Percentiles rank a stretch among this genome's conserved stretches.
These are phyloP conservation scores for Eucalyptus victrix DNA, from an alignment of 345 rosid genomes.

Conservation along the genomic window DNA sequence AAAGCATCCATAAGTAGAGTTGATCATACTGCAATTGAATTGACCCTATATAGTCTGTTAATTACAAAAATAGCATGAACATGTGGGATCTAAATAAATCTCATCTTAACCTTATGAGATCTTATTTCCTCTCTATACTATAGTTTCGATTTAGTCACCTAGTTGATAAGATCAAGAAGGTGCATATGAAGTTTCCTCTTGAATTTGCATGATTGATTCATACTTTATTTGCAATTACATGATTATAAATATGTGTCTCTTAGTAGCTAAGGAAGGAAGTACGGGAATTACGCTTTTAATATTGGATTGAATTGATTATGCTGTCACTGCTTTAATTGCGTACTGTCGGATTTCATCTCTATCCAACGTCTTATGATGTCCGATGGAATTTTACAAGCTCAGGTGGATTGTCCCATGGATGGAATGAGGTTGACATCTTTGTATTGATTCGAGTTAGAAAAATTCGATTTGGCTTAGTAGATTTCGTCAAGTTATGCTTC, in stretches of 20 bases:
- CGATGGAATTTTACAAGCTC: neutral
- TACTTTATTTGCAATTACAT: neutral
- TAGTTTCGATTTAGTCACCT: neutral
- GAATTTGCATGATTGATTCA: neutral
- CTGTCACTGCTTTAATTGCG: neutral
- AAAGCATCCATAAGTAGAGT: neutral
- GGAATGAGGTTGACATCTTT: neutral
- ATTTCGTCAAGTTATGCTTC: neutral
- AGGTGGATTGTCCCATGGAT: neutral
- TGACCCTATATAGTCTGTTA: neutral
- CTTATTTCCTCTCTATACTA: neutral
- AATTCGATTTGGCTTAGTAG: neutral
- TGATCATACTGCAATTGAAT: neutral
- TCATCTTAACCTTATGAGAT: neutral
- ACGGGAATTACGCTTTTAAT: neutral
- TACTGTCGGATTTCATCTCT: neutral
- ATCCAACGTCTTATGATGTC: neutral
- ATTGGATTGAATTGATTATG: neutral
- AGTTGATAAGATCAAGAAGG: neutral
- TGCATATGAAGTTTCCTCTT: neutral
- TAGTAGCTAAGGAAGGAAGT: neutral
- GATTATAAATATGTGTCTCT: neutral
- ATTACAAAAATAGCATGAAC: neutral
- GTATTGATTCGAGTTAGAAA: neutral
- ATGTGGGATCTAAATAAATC: neutral